phyloP scores from a whole-genome alignment of 257 asterid genomes.

The Datura wrightii region DNA sequence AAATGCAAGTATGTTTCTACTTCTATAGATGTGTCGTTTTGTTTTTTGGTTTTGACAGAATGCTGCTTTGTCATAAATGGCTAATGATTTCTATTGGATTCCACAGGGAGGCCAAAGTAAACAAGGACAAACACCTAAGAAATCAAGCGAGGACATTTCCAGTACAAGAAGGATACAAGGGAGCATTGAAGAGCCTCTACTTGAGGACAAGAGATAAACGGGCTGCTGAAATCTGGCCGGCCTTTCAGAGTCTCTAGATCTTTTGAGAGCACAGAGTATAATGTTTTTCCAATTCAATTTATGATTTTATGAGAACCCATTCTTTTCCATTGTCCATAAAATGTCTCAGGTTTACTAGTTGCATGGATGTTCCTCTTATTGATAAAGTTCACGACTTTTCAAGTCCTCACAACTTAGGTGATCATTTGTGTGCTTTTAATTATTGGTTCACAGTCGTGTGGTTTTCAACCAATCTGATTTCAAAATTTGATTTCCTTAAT shows the following conservation, averaged over 20 bases:
- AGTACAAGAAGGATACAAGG: constrained; percentile 34
- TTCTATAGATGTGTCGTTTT: not conserved
- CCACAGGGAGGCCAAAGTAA: constrained; percentile 66
- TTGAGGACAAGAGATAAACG: constrained; percentile 38
- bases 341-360: not conserved
- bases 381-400: not conserved
- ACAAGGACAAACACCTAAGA: constrained; percentile 54
- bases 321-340: not conserved
- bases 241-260: not conserved
- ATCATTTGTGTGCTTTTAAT: too few species aligned
- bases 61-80: not conserved
- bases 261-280: not conserved
- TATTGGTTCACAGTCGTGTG: too few species aligned
- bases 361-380: not conserved
- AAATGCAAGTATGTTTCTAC: not conserved
- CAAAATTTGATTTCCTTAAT: too few species aligned
- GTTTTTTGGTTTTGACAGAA: not conserved
- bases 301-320: not conserved
- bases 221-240: not conserved
- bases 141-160: constrained; percentile 48
- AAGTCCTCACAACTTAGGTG: not conserved
- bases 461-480: too few species aligned
- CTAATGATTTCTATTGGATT: constrained; percentile 26
- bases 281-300: not conserved
- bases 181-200: constrained; percentile 47